These are phyloP conservation scores for Pythium scleroteichum DNA, from an alignment of 352 stramenopile species.

Conservation along the genomic window DNA sequence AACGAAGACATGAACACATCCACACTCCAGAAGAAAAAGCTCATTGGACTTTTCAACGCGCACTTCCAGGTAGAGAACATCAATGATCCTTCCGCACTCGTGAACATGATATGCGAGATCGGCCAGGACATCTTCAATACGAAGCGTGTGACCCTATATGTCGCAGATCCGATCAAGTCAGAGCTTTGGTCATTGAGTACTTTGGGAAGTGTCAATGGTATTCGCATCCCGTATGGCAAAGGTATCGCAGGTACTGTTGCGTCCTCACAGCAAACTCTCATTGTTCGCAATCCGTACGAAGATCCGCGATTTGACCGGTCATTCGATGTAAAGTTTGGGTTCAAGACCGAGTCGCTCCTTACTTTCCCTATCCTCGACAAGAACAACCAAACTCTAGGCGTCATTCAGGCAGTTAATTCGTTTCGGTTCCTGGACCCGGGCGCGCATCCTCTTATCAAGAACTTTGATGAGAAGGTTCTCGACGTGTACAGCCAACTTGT, in stretches of 20 bases:
- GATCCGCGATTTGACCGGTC: conserved; percentile 78
- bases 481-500: conserved; percentile 64
- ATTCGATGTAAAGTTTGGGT: conserved; percentile 81
- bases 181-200: conserved; percentile 78
- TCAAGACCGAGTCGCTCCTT: conserved; percentile 78
- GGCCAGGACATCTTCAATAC: conserved; percentile 73
- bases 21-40: conserved; percentile 65
- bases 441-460: conserved; percentile 47
- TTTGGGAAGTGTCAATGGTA: conserved; percentile 66
- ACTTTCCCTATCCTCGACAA: conserved; percentile 72
- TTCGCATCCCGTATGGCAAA: conserved; percentile 68
- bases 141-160: conserved; percentile 65
- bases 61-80: conserved; percentile 69
- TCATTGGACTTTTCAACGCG: conserved; percentile 63
- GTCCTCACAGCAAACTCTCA: conserved; percentile 52
- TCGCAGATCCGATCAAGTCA: conserved; percentile 71
- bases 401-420: conserved; percentile 69
- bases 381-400: conserved; percentile 64
- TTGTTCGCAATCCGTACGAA: conserved; percentile 73
- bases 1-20: conserved; percentile 61
- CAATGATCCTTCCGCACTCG: conserved; percentile 66
- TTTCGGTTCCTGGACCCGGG: conserved; percentile 43
- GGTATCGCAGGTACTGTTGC: conserved; percentile 80
- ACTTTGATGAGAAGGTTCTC: conserved; percentile 66
- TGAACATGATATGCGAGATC: conserved; percentile 75